Percentiles rank a stretch among this genome's conserved stretches.
These are phyloP conservation scores for Cardamine chenopodiifolia DNA, from an alignment of 345 rosid genomes.

Conservation along the genomic window DNA sequence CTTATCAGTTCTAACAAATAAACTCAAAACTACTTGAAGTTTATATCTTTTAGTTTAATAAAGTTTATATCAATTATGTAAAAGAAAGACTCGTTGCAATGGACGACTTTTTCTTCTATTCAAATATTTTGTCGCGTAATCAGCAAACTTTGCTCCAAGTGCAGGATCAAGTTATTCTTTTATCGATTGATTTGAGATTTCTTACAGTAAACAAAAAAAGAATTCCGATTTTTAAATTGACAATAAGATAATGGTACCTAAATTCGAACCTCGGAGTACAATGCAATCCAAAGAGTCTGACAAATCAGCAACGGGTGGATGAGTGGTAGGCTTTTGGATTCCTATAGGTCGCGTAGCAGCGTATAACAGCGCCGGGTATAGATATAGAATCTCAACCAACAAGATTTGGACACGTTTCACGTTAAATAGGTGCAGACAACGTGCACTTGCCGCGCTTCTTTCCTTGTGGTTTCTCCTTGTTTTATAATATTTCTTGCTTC, in stretches of 20 bases:
- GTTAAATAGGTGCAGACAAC: slow-evolving; percentile 21
- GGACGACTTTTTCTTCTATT: slow-evolving; percentile 15
- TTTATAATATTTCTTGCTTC: background rate
- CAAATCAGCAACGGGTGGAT: background rate
- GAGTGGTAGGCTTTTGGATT: background rate
- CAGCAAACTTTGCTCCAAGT: background rate
- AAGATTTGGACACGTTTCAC: background rate
- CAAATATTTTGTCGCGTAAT: slow-evolving; percentile 1
- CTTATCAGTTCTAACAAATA: background rate
- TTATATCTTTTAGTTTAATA: background rate
- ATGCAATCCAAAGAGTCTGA: background rate
- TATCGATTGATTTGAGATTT: too few relatives aligned
- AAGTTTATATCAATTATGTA: slow-evolving; percentile 20
- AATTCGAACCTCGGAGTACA: background rate
- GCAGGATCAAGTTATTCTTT: too few relatives aligned
- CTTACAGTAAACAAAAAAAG: background rate
- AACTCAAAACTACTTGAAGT: background rate
- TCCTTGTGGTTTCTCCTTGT: slow-evolving; percentile 15
- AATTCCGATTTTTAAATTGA: background rate
- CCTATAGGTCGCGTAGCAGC: slow-evolving; percentile 30
- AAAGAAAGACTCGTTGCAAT: slow-evolving; percentile 24
- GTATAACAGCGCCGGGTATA: background rate
- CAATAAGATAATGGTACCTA: background rate
- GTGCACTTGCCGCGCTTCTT: slow-evolving; percentile 24
- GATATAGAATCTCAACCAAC: slow-evolving; percentile 25